Base-by-base conservation (phyloP, 2,329 filamentous ascomycete species). In the Aspergillus alliaceus region DNA sequence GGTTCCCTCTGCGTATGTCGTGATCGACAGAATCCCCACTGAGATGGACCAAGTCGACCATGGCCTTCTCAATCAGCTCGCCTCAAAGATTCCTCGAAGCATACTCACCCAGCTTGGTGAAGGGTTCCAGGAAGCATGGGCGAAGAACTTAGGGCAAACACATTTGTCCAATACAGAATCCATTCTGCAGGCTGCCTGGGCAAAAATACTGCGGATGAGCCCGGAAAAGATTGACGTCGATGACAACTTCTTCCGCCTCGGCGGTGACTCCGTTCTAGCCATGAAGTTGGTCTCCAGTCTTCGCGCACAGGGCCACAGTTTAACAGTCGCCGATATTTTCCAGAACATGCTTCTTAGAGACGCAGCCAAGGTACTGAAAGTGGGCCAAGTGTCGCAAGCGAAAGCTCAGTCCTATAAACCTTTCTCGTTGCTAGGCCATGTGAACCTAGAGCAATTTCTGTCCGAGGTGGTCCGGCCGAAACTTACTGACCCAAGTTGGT, bases 171-270 rank as follows among this genome's bases (percentile, higher is more conserved):
- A 61, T 0, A 52, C 69, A 11, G 76, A 80, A 55, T 60, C 57
- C 6, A 75, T 77, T 27, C 58, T 79, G 6, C 68, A 59, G n/a
- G 56, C 62, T n/a, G 57, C 68, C 6, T 72, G 70, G 69, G 68
- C 70, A 2, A 63, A 63, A 8, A 66, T 72, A 6, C 64, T 72
- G 15, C 53, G 62, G 14, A 44, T 72, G 4, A 32, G n/a, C 2
- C 47, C 55, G 0, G 65, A 80, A 2, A 72, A 79, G 1, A 82
- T 86, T 18, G 76, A 80, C 1, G 70, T 80, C 1, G 79, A 84
- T 11, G 80, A 86, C 63, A 84, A 81, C 70, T 86, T 87, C 71
- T 86, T 87, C 76, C 77, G 79, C 3, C 77, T 86, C 0, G 84
- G 84, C 1, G 84, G 84, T 20, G 84, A 86, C 69, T 86, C 84